Evolutionary conservation across 2,329 filamentous ascomycete genomes (phyloP), one percentile per base, ranked within the genome.

Genomic region (Dendryphion nanum): DNA sequence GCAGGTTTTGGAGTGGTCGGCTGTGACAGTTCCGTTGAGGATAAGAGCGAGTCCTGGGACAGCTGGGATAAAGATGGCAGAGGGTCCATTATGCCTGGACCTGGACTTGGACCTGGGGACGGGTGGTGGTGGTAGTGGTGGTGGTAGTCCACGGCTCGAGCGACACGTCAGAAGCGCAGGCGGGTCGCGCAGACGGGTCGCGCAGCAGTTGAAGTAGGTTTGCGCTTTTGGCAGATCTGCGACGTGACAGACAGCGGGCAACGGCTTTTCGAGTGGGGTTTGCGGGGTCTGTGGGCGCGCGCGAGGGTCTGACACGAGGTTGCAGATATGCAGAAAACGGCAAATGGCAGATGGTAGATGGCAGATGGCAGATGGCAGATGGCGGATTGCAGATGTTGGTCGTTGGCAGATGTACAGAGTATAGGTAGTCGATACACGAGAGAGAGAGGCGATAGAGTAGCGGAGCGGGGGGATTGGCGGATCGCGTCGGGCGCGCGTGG

Each of bases 71-170:
- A 48, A 23, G 51, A 35, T 39, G 52, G 45, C 33, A 59, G 55
- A 35, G 47, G 37, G 38, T 61, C 57, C 57, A 63, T 61, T 50
- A 32, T 55, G 53, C 45, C 55, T 50, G n/a, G n/a, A n/a, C n/a
- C n/a, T n/a, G n/a, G n/a, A n/a, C n/a, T n/a, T n/a, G n/a, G n/a
- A n/a, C n/a, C n/a, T n/a, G n/a, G n/a, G n/a, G n/a, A n/a, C n/a
- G n/a, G n/a, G n/a, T n/a, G n/a, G n/a, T n/a, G n/a, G n/a, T n/a
- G n/a, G n/a, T n/a, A 35, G 44, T 35, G 17, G 45, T 40, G 48
- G 43, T 42, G 35, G 36, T 43, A 44, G 45, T 40, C 48, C 46
- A 48, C 44, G 50, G 44, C 41, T 35, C 38, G 44, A 44, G 43
- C 50, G 51, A 60, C 57, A 59, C 51, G 52, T 55, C 50, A 53